Evolutionary conservation across 108 stramenopile genomes (phyloP).

Genomic region (Fistulifera pelliculosa): DNA sequence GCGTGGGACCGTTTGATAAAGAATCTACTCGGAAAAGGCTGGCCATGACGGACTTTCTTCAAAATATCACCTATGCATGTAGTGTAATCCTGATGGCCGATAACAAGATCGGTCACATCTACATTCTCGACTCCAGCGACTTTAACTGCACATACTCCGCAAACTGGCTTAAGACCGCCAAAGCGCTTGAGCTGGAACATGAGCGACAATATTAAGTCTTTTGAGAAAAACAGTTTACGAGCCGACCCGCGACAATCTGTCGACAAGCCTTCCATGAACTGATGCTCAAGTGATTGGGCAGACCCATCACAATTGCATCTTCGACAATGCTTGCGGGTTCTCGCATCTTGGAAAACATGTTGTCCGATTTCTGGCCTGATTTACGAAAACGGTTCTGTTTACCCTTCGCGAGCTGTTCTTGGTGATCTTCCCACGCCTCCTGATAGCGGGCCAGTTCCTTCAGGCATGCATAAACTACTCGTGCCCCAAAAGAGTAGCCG

Average conservation of each 20-base stretch:
- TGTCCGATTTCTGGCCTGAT: slow-evolving; percentile 1
- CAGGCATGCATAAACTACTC: slow-evolving; percentile 87
- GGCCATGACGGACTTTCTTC: slow-evolving; percentile 47
- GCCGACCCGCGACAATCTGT: slow-evolving; percentile 78
- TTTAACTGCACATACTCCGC: slow-evolving; percentile 63
- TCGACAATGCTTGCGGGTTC: slow-evolving; percentile 85
- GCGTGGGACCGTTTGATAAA: neutral
- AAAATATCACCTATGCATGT: slow-evolving; percentile 52
- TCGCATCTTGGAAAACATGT: slow-evolving; percentile 31
- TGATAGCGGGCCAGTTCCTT: slow-evolving; percentile 84
- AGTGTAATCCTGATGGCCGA: slow-evolving; percentile 69
- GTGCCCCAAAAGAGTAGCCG: slow-evolving; percentile 93
- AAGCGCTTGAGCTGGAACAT: slow-evolving; percentile 87
- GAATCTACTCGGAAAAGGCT: slow-evolving; percentile 34
- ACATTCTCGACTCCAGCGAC: slow-evolving; percentile 70
- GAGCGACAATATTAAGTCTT: slow-evolving; percentile 88
- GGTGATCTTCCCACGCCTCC: slow-evolving; percentile 66
- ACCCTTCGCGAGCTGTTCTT: slow-evolving; percentile 17
- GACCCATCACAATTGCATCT: slow-evolving; percentile 81
- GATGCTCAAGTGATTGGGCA: slow-evolving; percentile 70
- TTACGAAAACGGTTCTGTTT: too few relatives aligned
- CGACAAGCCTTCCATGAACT: slow-evolving; percentile 80
- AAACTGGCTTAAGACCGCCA: slow-evolving; percentile 59
- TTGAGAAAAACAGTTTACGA: slow-evolving; percentile 89
- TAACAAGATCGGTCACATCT: slow-evolving; percentile 62